Evolutionary conservation across 1,284 basidiomycete species (phyloP), one percentile per base, ranked within the genome.

Genomic region (Pascua sp.): DNA sequence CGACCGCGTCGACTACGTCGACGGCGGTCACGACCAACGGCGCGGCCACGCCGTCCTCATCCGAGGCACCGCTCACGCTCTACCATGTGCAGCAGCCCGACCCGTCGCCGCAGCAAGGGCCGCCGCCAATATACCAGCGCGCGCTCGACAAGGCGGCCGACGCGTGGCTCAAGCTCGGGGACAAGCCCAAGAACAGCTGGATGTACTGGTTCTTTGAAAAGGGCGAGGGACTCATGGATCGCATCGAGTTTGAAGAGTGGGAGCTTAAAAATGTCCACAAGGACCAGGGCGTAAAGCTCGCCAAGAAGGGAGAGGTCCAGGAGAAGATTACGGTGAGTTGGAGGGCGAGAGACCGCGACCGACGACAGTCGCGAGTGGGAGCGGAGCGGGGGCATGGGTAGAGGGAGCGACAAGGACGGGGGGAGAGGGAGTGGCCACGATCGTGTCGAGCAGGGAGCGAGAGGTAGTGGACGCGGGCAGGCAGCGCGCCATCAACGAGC

Each of bases 191-290:
- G 48, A 63, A 68, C n/a, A 63, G 63, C 11, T 71, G 70, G 69
- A 73, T 71, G 65, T 72, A 67, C 51, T 73, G 71, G 71, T 70
- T 75, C 53, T 75, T 72, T 61, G 62, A 61, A 37, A 70, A 67
- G 52, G 76, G 76, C 12, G 76, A 78, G 63, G 58, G 67, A 12
- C 66, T 78, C 61, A 78, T 78, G 76, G 76, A 78, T 64, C 64
- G 61, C 60, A 76, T 77, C 45, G 74, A 78, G 49, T 77, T 65
- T 57, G 75, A 78, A 56, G 76, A 78, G 57, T 78, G 74, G 75
- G 65, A 66, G 37, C 63, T 76, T 52, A 75, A 76, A 60, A 59
- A 51, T 16, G 55, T 76, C 15, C 66, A 70, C 17, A 72, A 71
- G 52, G 65, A 62, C 13, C 53, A 64, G 48, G 73, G 73, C 0